Evolutionary conservation across 345 rosid genomes (phyloP), one percentile per base, ranked within the genome.

Genomic region (Citrus glauca): DNA sequence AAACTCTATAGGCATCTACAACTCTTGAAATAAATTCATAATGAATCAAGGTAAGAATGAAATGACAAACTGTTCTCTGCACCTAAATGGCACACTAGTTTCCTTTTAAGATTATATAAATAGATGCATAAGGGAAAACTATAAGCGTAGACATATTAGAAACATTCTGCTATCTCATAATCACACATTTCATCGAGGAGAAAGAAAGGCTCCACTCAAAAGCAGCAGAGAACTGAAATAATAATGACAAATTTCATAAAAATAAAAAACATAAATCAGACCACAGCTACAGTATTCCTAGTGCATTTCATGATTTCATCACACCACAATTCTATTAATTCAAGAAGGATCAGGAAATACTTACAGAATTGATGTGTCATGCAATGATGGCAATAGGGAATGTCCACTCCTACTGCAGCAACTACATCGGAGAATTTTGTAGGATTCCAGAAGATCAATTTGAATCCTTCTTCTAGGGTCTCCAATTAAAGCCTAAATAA

Each of bases 381-480:
- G 92, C 98, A 92, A 87, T 35, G 95, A 88, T 74, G 95, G 91
- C 80, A 78, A 82, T 14, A 87, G 83, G 66, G 80, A 69, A 48
- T 66, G 81, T 80, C 87, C 76, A 35, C 82, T 81, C 68, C 85
- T 84, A 37, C 78, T 77, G 87, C 98, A 96, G 85, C 99, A 95
- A 76, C 85, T 77, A 82, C 99, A 94, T 38, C 73, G 74, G 37
- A 96, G 86, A 69, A 85, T 88, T 67, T 73, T 86, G 78, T 84
- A 86, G 84, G 82, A 92, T 84, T 94, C 94, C 76, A 90, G 83
- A 81, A 92, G 94, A 89, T 96, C 98, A 60, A 90, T 84, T 74
- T 96, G 97, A 88, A 96, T 90, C 88, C 85, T 86, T 86, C 91
- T 88, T 87, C 98, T 85, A 14, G 97, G 91, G 68, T 94, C 98